Conservation (phyloP, 805 yeast genomes). For the Ogataea corticis region DNA sequence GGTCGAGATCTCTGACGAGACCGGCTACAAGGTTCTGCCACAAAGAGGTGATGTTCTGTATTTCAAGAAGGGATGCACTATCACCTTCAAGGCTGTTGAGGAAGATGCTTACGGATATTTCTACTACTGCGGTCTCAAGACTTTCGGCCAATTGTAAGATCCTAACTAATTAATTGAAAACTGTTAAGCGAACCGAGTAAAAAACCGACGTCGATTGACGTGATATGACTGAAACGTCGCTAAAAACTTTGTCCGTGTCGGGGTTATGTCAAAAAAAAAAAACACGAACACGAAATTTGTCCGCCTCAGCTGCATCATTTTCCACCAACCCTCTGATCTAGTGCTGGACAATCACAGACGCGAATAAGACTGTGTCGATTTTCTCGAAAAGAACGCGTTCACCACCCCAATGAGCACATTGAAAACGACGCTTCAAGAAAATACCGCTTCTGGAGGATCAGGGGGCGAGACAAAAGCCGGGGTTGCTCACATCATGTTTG, state of each 20-base stretch:
- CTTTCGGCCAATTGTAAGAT: constrained; percentile 11
- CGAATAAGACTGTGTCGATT: no score
- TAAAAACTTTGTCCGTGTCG: constrained; percentile 5
- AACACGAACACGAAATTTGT: not conserved
- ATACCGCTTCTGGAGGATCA: no score
- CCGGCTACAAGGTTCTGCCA: constrained; percentile 56
- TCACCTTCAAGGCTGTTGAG: constrained; percentile 51
- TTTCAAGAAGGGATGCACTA: constrained; percentile 63
- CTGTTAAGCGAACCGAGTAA: not conserved
- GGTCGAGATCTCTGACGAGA: constrained; percentile 58
- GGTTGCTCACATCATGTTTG: no score
- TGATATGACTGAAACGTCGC: no score
- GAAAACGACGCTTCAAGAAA: no score
- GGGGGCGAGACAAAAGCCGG: no score
- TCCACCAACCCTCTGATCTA: no score
- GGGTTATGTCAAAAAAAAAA: constrained; percentile 2
- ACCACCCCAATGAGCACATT: no score
- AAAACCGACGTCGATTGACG: not conserved
- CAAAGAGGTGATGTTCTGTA: constrained; percentile 66
- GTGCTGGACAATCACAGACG: no score
- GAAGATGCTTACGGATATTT: constrained; percentile 59
- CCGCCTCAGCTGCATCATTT: not conserved
- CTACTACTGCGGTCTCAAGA: constrained; percentile 55
- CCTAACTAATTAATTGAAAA: not conserved
- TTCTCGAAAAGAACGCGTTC: no score